Evolutionary conservation across 139 green algal genomes (phyloP).

Genomic region (Dunaliella sp.): DNA sequence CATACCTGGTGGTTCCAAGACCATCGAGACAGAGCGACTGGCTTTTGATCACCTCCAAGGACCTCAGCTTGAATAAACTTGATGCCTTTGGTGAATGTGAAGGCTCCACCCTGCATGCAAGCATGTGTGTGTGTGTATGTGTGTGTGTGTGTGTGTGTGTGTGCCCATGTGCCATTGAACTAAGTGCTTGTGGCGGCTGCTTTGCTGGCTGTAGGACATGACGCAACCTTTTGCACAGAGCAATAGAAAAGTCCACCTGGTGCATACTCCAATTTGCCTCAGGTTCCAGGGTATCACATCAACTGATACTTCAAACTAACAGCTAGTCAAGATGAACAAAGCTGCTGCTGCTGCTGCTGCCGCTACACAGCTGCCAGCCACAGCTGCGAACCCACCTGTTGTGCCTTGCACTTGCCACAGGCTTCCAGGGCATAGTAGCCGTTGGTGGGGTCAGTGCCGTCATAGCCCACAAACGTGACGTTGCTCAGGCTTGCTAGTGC

Average conservation of each 20-base stretch:
- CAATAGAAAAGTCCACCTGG: too few species aligned
- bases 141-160: too few species aligned
- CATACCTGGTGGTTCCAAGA: constrained; percentile 38
- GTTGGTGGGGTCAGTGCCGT: neutral
- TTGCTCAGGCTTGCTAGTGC: constrained; percentile 42
- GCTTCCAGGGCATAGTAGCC: constrained; percentile 19
- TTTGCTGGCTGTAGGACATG: too few species aligned
- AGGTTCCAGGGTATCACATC: too few species aligned
- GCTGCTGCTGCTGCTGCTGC: neutral
- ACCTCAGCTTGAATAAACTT: constrained; percentile 16
- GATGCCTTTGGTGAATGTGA: constrained; percentile 31
- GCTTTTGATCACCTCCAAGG: neutral
- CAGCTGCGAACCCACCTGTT: constrained; percentile 25
- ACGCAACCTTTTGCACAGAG: too few species aligned
- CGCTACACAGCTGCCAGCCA: too few species aligned
- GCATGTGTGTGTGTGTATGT: too few species aligned
- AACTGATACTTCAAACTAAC: too few species aligned
- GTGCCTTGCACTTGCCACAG: constrained; percentile 36
- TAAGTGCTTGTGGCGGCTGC: too few species aligned
- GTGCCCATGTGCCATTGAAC: too few species aligned
- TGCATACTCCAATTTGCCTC: too few species aligned
- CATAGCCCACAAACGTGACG: constrained; percentile 48
- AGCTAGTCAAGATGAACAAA: neutral
- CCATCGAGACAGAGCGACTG: constrained; percentile 24
- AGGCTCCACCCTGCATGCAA: constrained; percentile 42